These are phyloP conservation scores for Penicillium nucicola DNA, from an alignment of 495 filamentous ascomycete genomes.

Conservation along the genomic window DNA sequence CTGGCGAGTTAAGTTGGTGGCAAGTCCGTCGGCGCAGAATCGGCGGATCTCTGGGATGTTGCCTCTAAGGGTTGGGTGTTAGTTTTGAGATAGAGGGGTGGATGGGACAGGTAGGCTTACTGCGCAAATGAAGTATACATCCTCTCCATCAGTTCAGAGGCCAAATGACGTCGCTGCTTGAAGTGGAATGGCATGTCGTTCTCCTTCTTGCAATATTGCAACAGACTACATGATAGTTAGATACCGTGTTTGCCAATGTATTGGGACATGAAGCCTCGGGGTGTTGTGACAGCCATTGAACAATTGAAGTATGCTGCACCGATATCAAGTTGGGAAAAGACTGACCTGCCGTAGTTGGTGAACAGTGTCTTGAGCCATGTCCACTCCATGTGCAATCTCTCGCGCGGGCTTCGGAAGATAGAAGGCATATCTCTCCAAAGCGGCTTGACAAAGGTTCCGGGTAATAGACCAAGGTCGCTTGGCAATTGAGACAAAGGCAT, in stretches of 20 bases:
- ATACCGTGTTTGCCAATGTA: not conserved
- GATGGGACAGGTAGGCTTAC: constrained; percentile 34
- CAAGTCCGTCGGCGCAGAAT: constrained; percentile 61
- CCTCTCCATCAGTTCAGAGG: constrained; percentile 54
- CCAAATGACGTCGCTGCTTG: constrained; percentile 5
- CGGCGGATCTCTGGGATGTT: constrained; percentile 54
- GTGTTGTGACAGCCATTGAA: not conserved
- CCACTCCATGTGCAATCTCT: constrained; percentile 47
- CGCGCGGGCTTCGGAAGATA: constrained; percentile 43
- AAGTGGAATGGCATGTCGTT: constrained; percentile 30
- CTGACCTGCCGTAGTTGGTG: constrained; percentile 41
- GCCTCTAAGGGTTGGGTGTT: constrained; percentile 38
- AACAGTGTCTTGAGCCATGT: constrained; percentile 40
- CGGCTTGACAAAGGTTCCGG: constrained; percentile 60
- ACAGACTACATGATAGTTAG: constrained; percentile 36
- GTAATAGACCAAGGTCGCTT: constrained; percentile 53
- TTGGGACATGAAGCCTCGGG: not conserved
- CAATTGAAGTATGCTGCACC: not conserved
- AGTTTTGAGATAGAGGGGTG: not conserved
- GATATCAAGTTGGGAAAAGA: not conserved
- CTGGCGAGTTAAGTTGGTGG: constrained; percentile 48
- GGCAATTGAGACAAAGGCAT: constrained; percentile 27
- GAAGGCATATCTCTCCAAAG: constrained; percentile 54
- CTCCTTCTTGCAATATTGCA: constrained; percentile 37
- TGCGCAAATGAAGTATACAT: constrained; percentile 73